These are phyloP conservation scores for Diaporthe nobilis DNA, from an alignment of 2,329 filamentous ascomycete species.

Conservation along the genomic window DNA sequence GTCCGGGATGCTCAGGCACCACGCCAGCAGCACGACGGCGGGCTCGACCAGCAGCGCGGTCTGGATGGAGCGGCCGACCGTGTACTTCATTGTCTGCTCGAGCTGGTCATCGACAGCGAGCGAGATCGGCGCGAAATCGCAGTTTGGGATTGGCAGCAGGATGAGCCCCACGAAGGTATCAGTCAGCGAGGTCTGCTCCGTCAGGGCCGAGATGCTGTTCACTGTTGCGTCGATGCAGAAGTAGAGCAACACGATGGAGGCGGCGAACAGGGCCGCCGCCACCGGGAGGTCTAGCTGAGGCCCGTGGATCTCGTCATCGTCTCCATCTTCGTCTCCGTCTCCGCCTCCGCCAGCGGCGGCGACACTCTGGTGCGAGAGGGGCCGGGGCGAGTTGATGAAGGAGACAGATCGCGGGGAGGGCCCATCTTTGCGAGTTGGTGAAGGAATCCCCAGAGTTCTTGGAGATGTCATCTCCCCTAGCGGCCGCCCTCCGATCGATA, in stretches of 20 bases:
- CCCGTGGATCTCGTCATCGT: constrained; percentile 1
- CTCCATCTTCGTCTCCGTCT: neutral
- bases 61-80: constrained; percentile 31
- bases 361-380: neutral
- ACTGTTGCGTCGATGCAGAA: constrained; percentile 33
- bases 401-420: neutral
- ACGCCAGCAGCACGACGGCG: constrained; percentile 27
- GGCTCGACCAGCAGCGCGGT: constrained; percentile 35
- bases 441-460: neutral
- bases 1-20: constrained; percentile 2
- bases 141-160: constrained; percentile 31
- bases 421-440: neutral
- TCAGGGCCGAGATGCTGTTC: constrained; percentile 31
- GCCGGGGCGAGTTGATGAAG: neutral
- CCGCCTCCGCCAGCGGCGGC: too few relatives aligned
- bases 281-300: constrained; percentile 21
- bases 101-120: constrained; percentile 23
- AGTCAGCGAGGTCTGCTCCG: constrained; percentile 25
- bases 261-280: constrained; percentile 13
- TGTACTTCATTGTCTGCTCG: constrained; percentile 32
- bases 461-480: neutral
- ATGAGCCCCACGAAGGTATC: constrained; percentile 30
- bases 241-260: constrained; percentile 24
- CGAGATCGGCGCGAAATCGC: constrained; percentile 28
- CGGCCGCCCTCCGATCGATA: neutral